These are phyloP conservation scores for Leucaena leucocephala DNA, from an alignment of 306 rosid species.

Conservation along the genomic window DNA sequence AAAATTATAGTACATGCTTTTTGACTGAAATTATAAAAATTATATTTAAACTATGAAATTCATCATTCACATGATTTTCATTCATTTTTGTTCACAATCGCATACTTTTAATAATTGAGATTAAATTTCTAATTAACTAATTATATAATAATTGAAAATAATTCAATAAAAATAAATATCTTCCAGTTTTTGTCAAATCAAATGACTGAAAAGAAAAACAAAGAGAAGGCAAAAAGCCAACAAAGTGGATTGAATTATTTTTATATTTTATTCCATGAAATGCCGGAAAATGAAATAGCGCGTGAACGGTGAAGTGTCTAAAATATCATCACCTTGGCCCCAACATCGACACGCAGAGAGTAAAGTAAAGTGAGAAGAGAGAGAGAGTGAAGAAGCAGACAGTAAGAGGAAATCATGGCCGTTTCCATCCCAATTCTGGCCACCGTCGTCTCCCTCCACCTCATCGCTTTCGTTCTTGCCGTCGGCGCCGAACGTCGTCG, in stretches of 20 bases:
- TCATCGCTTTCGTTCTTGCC: constrained; percentile 83
- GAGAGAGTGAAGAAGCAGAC: not conserved
- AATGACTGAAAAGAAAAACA: no score
- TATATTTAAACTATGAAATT: no score
- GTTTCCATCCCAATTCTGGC: constrained; percentile 60
- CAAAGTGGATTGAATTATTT: not conserved
- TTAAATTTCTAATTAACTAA: no score
- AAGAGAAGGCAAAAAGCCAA: not conserved
- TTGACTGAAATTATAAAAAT: no score
- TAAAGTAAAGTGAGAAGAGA: not conserved
- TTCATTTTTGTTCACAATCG: no score
- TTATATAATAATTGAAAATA: no score
- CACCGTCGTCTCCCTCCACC: constrained; percentile 66
- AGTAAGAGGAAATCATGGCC: constrained; percentile 54
- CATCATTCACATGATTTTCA: no score
- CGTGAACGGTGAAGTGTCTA: not conserved
- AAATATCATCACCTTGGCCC: not conserved
- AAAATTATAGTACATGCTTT: no score
- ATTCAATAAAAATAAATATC: no score
- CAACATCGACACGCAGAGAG: not conserved
- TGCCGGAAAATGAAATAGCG: not conserved
- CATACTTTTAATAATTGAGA: no score
- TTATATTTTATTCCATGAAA: not conserved
- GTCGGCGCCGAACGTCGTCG: constrained; percentile 91
- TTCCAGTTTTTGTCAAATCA: no score